phyloP scores from a whole-genome alignment of 2,329 filamentous ascomycete species.

The Claviceps digitariae region DNA sequence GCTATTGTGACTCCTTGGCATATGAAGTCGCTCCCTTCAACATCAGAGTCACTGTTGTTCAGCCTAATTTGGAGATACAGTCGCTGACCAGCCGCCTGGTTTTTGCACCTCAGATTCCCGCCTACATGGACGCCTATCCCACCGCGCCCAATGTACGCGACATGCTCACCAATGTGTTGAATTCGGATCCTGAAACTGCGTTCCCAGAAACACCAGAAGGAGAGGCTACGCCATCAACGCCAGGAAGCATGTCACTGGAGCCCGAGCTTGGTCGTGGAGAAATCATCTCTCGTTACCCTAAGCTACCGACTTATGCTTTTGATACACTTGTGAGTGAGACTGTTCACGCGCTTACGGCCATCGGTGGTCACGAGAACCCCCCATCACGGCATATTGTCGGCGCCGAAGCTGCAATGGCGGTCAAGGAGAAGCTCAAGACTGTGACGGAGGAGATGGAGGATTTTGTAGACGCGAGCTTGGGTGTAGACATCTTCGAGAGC shows the following conservation, averaged over 20 bases:
- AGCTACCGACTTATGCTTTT: conserved; percentile 52
- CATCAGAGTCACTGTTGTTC: conserved; percentile 88
- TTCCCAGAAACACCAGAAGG: conserved; percentile 20
- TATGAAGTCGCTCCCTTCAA: conserved; percentile 97
- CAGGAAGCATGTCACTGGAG: conserved; percentile 19
- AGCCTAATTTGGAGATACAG: conserved; percentile 86
- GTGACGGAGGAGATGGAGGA: conserved; percentile 94
- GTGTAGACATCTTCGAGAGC: conserved; percentile 61
- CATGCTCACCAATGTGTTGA: conserved; percentile 68
- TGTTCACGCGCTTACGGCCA: conserved; percentile 78
- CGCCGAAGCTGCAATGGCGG: conserved; percentile 70
- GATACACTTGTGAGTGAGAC: conserved; percentile 75
- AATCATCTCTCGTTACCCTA: conserved; percentile 58
- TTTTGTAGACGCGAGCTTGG: conserved; percentile 79
- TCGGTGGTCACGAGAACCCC: conserved; percentile 91
- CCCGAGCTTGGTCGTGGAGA: conserved; percentile 24
- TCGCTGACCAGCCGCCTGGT: conserved; percentile 77
- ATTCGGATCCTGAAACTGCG: conserved; percentile 56
- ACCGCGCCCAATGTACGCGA: conserved; percentile 71
- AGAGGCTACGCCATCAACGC: conserved; percentile 17
- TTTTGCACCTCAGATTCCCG: conserved; percentile 64
- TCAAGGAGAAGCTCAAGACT: conserved; percentile 93
- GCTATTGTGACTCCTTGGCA: conserved; percentile 86
- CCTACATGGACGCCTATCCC: conserved; percentile 22
- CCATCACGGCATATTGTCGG: conserved; percentile 90